Conservation (phyloP, 345 rosid species). For the Eucalyptus viminalis region DNA sequence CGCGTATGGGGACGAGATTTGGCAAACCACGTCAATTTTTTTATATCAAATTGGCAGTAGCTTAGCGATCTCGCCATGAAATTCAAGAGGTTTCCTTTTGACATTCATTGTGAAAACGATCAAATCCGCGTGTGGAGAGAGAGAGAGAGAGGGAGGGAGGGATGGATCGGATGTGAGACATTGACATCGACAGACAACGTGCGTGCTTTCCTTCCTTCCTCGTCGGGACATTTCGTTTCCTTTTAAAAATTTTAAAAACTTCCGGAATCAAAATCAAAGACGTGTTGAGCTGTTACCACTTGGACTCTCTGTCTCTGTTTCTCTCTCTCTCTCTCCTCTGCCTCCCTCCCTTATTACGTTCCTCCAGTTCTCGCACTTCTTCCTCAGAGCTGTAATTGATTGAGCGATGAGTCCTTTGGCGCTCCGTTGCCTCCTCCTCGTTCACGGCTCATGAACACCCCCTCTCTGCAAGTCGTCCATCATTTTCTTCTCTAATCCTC, state of each 20-base stretch:
- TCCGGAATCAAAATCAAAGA: conserved; percentile 16
- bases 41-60: not conserved
- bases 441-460: not conserved
- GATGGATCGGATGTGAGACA: not conserved
- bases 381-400: conserved; percentile 36
- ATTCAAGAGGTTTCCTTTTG: not conserved
- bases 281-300: conserved; percentile 73
- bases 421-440: not conserved
- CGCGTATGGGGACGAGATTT: not conserved
- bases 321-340: not conserved
- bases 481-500: not conserved
- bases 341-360: not conserved
- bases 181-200: not conserved
- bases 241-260: not conserved
- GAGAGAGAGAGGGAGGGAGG: not conserved
- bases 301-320: not conserved
- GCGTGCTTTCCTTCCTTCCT: not conserved
- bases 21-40: not conserved
- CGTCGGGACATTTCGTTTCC: not conserved
- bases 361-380: not conserved
- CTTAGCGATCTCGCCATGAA: not conserved
- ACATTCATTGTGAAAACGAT: not conserved
- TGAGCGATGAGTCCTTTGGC: conserved; percentile 4
- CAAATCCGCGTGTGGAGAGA: not conserved
- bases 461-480: not conserved